A percentile compares a stretch with the other conserved stretches of the same genome.
These are phyloP conservation scores for Hemisphaericaspora xylofermentans DNA, from an alignment of 1,139 yeast species.

Conservation along the genomic window DNA sequence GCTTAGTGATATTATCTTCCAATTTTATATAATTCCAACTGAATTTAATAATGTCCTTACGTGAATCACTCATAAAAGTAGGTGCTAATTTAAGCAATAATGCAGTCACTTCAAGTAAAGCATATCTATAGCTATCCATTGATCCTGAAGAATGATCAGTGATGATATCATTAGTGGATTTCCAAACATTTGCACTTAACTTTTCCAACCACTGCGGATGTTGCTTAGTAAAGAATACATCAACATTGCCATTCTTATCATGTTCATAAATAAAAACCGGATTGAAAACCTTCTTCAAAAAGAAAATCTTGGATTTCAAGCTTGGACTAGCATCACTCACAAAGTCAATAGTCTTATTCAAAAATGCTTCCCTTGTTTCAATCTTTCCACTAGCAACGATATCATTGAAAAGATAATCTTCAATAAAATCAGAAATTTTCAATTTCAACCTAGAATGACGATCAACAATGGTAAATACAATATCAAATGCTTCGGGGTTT, in stretches of 20 bases:
- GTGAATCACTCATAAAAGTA: conserved; percentile 54
- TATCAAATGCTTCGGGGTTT: conserved; percentile 28
- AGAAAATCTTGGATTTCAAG: conserved; percentile 58
- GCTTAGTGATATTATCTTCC: conserved; percentile 88
- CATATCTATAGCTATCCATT: conserved; percentile 73
- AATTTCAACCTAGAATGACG: conserved; percentile 47
- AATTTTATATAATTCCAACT: conserved; percentile 91
- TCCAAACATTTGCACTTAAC: conserved; percentile 73
- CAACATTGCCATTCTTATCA: conserved; percentile 47
- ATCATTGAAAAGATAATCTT: conserved; percentile 55
- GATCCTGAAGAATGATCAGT: conserved; percentile 65
- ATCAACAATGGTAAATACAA: conserved; percentile 51
- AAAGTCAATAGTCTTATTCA: conserved; percentile 53
- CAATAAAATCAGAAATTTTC: conserved; percentile 48
- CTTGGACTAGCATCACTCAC: conserved; percentile 40
- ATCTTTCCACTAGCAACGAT: conserved; percentile 55
- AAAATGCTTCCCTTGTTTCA: conserved; percentile 47
- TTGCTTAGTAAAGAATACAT: conserved; percentile 38
- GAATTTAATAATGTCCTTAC: conserved; percentile 87
- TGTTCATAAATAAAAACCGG: conserved; percentile 68
- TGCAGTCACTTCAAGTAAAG: conserved; percentile 79
- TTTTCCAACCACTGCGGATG: conserved; percentile 60
- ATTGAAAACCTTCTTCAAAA: conserved; percentile 64
- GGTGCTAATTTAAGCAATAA: conserved; percentile 73
- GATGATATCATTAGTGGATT: conserved; percentile 52